Base-by-base conservation (phyloP, 2,329 filamentous ascomycete genomes). In the Aspergillus proliferans region DNA sequence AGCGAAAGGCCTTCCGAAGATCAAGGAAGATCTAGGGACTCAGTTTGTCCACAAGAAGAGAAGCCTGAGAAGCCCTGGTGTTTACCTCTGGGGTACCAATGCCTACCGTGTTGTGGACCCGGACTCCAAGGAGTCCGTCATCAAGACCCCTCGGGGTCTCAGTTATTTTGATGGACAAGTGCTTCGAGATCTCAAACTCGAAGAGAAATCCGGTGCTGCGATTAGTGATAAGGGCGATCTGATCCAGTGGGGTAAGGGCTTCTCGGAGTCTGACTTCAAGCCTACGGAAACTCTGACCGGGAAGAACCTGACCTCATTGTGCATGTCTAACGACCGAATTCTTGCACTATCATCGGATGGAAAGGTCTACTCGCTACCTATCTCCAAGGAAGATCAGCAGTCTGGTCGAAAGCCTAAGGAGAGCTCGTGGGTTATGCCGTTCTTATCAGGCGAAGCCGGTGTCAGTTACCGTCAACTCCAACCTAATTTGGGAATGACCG, bases 21-120 rank as follows among this genome's bases (percentile, higher is more conserved):
- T 61, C 7, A 51, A 56, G 49, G 86, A 90, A 48, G 70, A 87
- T 49, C 82, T 95, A 58, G 92, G 87, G 63, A 88, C 87, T 9
- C 88, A 95, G 66, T 89, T 95, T 70, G 72, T 88, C 5, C 92
- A 96, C 72, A 87, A 95, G 50, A 89, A 87, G 72, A 83, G 82
- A 63, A 94, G 88, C 69, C 80, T 82, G 76, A 82, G 83, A 69
- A 84, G 87, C 52, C 92, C 93, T 0, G 93, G 91, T 2, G 86
- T 97, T 0, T 97, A 95, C 70, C 83, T 86, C 4, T 98, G 93
- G 92, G 93, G 93, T 0, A 89, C 86, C 15, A 98, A 98, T 61
- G 75, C 76, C 14, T 88, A 90, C 52, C 81, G 80, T 58, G 91
- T 95, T n/a, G 88, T 87, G 34, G 90, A 91, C 39, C 90, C 91